phyloP scores from a whole-genome alignment of 306 rosid genomes.

The Malus orientalis region DNA sequence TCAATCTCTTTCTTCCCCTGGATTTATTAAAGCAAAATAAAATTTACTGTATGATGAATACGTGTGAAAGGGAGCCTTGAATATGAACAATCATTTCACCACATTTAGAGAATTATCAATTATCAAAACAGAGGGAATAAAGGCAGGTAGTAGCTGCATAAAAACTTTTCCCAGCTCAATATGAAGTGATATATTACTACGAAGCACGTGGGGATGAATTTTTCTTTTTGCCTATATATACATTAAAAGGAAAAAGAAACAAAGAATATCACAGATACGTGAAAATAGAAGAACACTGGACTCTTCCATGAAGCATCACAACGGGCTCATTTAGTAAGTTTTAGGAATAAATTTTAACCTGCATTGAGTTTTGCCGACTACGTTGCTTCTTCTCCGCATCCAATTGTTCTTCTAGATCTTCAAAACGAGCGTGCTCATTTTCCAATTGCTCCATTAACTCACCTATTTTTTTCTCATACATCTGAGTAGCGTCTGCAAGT shows the following conservation, averaged over 20 bases:
- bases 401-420: constrained; percentile 36
- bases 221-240: neutral
- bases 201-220: neutral
- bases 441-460: constrained; percentile 37
- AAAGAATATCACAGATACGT: neutral
- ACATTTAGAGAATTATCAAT: neutral
- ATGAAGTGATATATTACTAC: neutral
- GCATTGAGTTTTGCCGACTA: constrained; percentile 30
- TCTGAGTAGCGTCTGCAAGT: constrained; percentile 37
- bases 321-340: neutral
- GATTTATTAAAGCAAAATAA: constrained; percentile 5
- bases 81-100: neutral
- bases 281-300: neutral
- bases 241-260: neutral
- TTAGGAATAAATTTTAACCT: constrained; percentile 26
- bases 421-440: constrained; percentile 25
- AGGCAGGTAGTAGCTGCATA: neutral
- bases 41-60: neutral
- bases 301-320: neutral
- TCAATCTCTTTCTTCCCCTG: constrained; percentile 36
- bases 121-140: neutral
- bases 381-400: constrained; percentile 29
- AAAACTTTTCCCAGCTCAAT: neutral
- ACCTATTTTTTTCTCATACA: constrained; percentile 39
- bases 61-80: neutral